Base-by-base conservation (phyloP, 2,329 filamentous ascomycete genomes). In the Calonectria pteridis region DNA sequence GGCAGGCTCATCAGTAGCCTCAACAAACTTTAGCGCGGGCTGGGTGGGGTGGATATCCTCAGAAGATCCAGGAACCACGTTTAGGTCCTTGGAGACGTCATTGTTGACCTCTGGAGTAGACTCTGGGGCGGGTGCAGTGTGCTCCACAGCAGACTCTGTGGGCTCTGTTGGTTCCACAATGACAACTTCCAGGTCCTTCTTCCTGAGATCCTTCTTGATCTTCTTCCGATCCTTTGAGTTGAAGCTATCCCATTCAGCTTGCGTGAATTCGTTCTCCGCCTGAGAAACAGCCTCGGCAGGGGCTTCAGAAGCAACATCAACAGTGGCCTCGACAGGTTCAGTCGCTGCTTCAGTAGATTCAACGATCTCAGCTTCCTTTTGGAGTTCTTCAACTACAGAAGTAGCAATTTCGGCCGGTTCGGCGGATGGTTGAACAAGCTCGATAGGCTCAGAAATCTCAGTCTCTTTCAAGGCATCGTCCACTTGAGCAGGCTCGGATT, bases 201-300 rank as follows among this genome's bases (percentile, higher is more conserved):
- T 80, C 71, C 71, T 79, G 13, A 80, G 76, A 20, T 74, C 76
- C 55, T 78, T 80, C 46, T 69, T 80, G 65, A 80, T 76, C 53
- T 78, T 78, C 73, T 77, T 80, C 64, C 73, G 80, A 1, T 80
- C 78, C 66, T 77, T 80, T 29, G 55, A 58, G 26, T 33, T 69
- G 31, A 80, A 71, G 9, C 28, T 73, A 5, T 71, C 63, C 78
- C 78, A 80, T 18, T 75, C 77, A 67, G 79, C 73, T 2, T 73
- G 76, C 5, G 77, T 78, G n/a, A 78, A 77, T 55, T 78, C 76
- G 18, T 80, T 77, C 40, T 78, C n/a, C 26, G 66, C 28, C 33
- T 68, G 46, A 18, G 16, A 28, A 53, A 20, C 14, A 23, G 28
- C n/a, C 11, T 51, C 35, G 5, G 31, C 20, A 9, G n/a, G 4